Percentiles rank a stretch among this genome's conserved stretches.
These are phyloP conservation scores for Mortierella sp. DNA, from an alignment of 371 early-diverging fungal genomes.

Conservation along the genomic window DNA sequence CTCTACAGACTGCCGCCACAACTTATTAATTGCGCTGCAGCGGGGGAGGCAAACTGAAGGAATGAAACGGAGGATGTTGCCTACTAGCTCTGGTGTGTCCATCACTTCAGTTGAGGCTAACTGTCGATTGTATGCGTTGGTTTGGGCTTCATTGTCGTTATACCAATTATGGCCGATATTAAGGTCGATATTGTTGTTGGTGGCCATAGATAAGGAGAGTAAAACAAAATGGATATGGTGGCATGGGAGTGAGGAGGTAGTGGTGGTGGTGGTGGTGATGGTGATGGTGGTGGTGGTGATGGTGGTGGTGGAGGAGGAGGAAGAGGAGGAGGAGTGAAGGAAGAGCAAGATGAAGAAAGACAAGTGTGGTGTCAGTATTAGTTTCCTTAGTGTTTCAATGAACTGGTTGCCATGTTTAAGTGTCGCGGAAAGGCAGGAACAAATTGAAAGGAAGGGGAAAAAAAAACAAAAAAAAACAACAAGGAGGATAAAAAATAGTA, in stretches of 20 bases:
- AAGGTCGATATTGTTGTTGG: background rate
- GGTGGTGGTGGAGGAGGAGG: too few species aligned
- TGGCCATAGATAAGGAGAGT: slow-evolving; percentile 14
- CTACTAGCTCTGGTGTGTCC: slow-evolving; percentile 15
- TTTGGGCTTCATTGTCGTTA: background rate
- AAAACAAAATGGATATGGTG: background rate
- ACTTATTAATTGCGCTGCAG: slow-evolving; percentile 7
- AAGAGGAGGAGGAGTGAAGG: background rate
- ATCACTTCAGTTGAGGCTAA: background rate
- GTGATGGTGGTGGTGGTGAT: too few species aligned
- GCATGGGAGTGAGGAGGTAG: background rate
- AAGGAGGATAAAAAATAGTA: background rate
- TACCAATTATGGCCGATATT: background rate
- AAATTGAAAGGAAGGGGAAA: background rate
- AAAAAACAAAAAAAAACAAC: background rate
- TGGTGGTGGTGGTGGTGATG: background rate
- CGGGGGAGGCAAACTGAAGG: background rate
- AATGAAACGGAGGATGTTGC: slow-evolving; percentile 10
- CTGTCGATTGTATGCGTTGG: background rate
- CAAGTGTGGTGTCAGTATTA: background rate
- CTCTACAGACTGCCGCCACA: slow-evolving; percentile 1
- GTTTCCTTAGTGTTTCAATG: background rate
- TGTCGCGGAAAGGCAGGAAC: background rate
- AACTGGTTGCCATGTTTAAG: background rate
- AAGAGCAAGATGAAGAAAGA: background rate